Evolutionary conservation across 176 grass and related monocot species (phyloP), one percentile per base, ranked within the genome.

Genomic region (Juncus inflexus): DNA sequence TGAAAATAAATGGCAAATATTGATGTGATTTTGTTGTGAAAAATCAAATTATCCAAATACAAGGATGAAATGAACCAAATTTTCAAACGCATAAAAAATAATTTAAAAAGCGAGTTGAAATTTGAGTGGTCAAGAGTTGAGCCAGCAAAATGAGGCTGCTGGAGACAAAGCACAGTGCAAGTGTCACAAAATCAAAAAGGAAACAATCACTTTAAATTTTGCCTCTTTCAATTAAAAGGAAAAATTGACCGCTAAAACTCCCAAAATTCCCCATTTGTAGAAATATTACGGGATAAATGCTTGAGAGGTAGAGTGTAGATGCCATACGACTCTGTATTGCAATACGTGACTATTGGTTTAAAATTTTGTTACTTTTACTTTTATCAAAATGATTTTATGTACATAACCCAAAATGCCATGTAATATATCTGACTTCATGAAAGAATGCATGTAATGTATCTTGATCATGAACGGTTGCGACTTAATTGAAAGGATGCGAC

Each of bases 231-330:
- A 70, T 80, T 54, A 81, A 71, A 71, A 71, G 52, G 12, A 42
- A 70, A 42, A 71, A 59, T 71, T 71, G 89, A 92, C 81, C 73
- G 5, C 66, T 42, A 9, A 63, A 69, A 42, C 57, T 47, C 11
- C 39, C 2, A 6, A 35, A 62, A 49, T 55, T 62, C 65, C 79
- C 75, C 81, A 35, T 38, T 73, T 87, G 78, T 82, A 58, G 38
- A 14, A 40, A 55, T 77, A 73, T 35, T 77, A 70, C 35, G 47
- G 55, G 88, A 87, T 87, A 78, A 91, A 81, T 49, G 42, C 60
- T 62, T 52, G n/a, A 37, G 12, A 42, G 45, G 47, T 47, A 65
- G 73, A 76, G 15, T 62, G 9, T 47, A 47, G 53, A 76, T 56
- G 55, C 61, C 59, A 42, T 28, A 75, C 61, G 73, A 38, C 45